Percentiles rank a stretch among this genome's conserved stretches.
These are phyloP conservation scores for Lasiosphaeria ovina DNA, from an alignment of 495 filamentous ascomycete genomes.

Conservation along the genomic window DNA sequence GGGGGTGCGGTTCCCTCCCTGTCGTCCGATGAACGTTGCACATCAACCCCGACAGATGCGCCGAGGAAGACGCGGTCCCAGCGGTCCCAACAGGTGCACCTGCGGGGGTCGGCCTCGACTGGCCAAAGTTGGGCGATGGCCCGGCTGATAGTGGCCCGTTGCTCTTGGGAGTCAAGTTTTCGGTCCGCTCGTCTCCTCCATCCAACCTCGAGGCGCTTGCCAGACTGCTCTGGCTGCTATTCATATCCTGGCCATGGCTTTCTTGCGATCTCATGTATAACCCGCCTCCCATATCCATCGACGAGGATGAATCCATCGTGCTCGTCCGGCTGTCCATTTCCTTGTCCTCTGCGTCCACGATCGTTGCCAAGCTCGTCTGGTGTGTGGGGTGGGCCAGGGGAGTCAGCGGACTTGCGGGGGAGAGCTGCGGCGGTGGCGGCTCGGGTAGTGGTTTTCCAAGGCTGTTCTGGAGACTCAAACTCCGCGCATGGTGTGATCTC, in stretches of 20 bases:
- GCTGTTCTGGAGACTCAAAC: slow-evolving; percentile 49
- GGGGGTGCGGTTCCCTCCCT: slow-evolving; percentile 81
- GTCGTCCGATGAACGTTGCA: slow-evolving; percentile 92
- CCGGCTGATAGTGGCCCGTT: slow-evolving; percentile 53
- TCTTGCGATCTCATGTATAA: slow-evolving; percentile 29
- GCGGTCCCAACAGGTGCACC: slow-evolving; percentile 51
- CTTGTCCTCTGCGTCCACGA: slow-evolving; percentile 29
- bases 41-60: slow-evolving; percentile 79
- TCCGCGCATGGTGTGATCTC: slow-evolving; percentile 45
- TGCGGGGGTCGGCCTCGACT: slow-evolving; percentile 40
- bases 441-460: slow-evolving; percentile 53
- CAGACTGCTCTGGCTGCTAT: slow-evolving; percentile 58
- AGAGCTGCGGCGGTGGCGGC: slow-evolving; percentile 42
- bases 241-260: slow-evolving; percentile 34
- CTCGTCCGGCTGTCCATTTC: slow-evolving; percentile 47
- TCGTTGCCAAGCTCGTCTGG: slow-evolving; percentile 25
- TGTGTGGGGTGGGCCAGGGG: slow-evolving; percentile 23
- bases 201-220: slow-evolving; percentile 39
- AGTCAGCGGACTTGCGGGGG: slow-evolving; percentile 35
- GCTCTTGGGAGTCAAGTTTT: slow-evolving; percentile 50
- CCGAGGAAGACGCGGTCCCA: slow-evolving; percentile 43
- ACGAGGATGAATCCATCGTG: slow-evolving; percentile 60
- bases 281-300: slow-evolving; percentile 39
- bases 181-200: slow-evolving; percentile 44
- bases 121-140: slow-evolving; percentile 39